Evolutionary conservation across 202 grass and related monocot species (phyloP), one percentile per base, ranked within the genome.

Genomic region (Saccharum hybrid): DNA sequence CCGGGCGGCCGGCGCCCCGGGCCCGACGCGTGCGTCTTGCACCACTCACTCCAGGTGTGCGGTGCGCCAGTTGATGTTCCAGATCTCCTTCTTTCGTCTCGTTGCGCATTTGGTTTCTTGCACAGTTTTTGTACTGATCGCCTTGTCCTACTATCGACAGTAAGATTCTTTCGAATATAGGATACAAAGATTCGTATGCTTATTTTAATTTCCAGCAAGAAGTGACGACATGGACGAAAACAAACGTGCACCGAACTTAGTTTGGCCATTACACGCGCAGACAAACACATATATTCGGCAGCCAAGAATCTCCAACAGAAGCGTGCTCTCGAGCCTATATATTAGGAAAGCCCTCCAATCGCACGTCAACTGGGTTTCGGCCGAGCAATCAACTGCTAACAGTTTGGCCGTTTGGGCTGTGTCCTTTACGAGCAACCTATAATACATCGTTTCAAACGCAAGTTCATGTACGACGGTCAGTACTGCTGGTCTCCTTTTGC

Each of bases 271-370:
- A 40, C 65, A 39, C 8, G 23, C 33, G 2, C 15, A 1, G 63
- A 5, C 63, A 14, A 2, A 41, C 2, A 42, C 7, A n/a, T 33
- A 36, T 1, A 41, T n/a, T 6, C 46, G n/a, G 11, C 68, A 16
- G 16, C 14, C 4, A 56, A 39, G 77, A 74, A 81, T 81, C 62
- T 36, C 83, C 68, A 38, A 7, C 37, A 38, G 37, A 38, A 38
- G 37, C 37, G 37, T 38, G 37, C 5, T 38, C 5, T 28, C 28
- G 28, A 28, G 28, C 28, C 28, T 28, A 28, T 28, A 28, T 28
- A 28, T 28, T 28, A 28, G 28, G 28, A 28, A 28, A 28, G 28
- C 28, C 28, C 28, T 28, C 67, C 34, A 41, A 73, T 9, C 4
- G 13, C 4, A 13, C 43, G 36, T 63, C 4, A 43, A 43, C 36